Base-by-base conservation (phyloP, 768 basidiomycete species). In the Agrocybe praecox region DNA sequence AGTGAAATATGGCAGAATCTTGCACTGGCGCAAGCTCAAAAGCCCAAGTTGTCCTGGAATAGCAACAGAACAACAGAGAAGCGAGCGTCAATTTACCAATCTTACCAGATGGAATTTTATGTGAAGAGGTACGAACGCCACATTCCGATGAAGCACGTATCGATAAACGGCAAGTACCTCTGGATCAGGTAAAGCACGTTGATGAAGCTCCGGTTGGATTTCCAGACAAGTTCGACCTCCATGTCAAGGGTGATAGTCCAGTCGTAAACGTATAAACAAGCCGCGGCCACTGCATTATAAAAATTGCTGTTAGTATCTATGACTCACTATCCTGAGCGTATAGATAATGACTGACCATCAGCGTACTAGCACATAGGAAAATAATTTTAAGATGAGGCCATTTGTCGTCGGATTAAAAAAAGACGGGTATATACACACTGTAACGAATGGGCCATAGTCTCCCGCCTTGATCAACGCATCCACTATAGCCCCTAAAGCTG, bases 201-300 rank as follows among this genome's bases (percentile, higher is more conserved):
- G 45, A 53, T 53, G 26, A 32, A 40, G 45, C 45, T 53, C 43
- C 52, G 45, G 8, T 17, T 42, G 7, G 52, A 46, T 14, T 18
- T 23, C 52, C 52, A 53, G 1, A 53, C 45, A 19, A 46, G 52
- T 10, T 53, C 52, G 24, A 53, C 32, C 29, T 53, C 52, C 43
- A 53, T 45, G 9, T 26, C 43, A 10, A 53, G 24, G n/a, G 52
- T 53, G 42, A 53, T 22, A 21, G 45, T 26, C 23, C 32, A 53
- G 32, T 53, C 52, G 52, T 53, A 53, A 1, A 19, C 24, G 29
- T 45, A 46, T n/a, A 53, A 9, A 11, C 42, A 29, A 23, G 42
- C 45, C 29, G 52, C 52, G n/a, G 52, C 23, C 14, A 53, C 52
- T 53, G 40, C 5, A 40, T 40, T 15, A 24, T 10, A 45, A 52